These are phyloP conservation scores for Linum tenue DNA, from an alignment of 345 rosid species.

Conservation along the genomic window DNA sequence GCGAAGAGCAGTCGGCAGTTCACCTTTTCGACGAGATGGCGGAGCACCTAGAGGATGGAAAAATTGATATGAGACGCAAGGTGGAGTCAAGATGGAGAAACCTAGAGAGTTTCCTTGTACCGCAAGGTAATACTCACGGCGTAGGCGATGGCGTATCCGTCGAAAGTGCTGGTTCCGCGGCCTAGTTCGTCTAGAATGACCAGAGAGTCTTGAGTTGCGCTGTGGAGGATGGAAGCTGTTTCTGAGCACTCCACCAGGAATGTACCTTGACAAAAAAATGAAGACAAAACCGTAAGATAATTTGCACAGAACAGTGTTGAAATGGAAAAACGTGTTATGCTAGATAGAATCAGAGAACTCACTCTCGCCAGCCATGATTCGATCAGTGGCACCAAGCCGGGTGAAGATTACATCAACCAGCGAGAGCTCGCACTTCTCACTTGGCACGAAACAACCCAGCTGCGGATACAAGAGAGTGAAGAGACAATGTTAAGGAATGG, in stretches of 20 bases:
- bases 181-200: conserved; percentile 93
- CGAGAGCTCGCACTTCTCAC: conserved; percentile 57
- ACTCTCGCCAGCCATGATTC: conserved; percentile 96
- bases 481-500: background rate
- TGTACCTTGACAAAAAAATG: conserved; percentile 42
- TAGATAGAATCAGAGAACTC: conserved; percentile 18
- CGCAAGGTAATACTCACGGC: conserved; percentile 39
- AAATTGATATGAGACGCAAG: background rate
- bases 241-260: conserved; percentile 86
- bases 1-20: conserved; percentile 85
- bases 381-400: conserved; percentile 82
- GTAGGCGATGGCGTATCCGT: conserved; percentile 92
- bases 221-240: conserved; percentile 93
- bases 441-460: conserved; percentile 84
- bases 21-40: conserved; percentile 84
- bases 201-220: conserved; percentile 83
- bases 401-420: conserved; percentile 82
- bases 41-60: conserved; percentile 49
- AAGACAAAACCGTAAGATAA: background rate
- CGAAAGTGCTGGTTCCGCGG: conserved; percentile 96
- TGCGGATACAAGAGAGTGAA: conserved; percentile 32
- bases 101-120: background rate
- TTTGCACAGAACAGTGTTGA: background rate
- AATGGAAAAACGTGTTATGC: background rate
- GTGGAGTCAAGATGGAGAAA: background rate